Percentiles rank a stretch among this genome's conserved stretches.
Conservation (phyloP, 2,329 filamentous ascomycete genomes). For the Atkinsonella hypoxylon region DNA sequence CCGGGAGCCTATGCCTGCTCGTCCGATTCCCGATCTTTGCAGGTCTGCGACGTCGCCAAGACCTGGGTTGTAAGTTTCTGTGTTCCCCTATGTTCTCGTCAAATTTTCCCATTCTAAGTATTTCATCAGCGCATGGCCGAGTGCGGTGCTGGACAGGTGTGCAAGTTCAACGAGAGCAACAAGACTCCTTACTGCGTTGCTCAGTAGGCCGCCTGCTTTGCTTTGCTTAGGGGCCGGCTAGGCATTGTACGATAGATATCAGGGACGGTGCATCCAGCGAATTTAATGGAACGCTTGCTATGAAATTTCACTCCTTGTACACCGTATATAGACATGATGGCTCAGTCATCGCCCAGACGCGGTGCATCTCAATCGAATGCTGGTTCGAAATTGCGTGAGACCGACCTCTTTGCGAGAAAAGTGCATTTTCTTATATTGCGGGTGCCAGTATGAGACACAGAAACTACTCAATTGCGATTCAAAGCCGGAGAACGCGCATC, state of each 20-base stretch:
- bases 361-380: neutral
- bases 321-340: neutral
- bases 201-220: neutral
- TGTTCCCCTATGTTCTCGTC: neutral
- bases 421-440: too few species aligned
- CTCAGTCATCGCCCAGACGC: neutral
- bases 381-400: neutral
- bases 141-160: neutral
- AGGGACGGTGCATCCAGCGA: neutral
- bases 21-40: neutral
- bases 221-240: too few species aligned
- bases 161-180: slow-evolving; percentile 1
- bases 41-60: neutral
- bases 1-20: slow-evolving; percentile 1
- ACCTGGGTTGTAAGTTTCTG: slow-evolving; percentile 1
- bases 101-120: neutral
- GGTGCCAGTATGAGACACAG: too few species aligned
- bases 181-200: slow-evolving; percentile 4
- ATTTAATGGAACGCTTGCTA: neutral
- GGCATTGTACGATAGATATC: neutral
- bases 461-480: too few species aligned
- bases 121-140: neutral
- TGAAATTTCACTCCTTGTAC: neutral
- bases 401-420: too few species aligned
- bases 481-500: too few species aligned